These are phyloP conservation scores for Tulasnella sp. DNA, from an alignment of 768 basidiomycete species.

Conservation along the genomic window DNA sequence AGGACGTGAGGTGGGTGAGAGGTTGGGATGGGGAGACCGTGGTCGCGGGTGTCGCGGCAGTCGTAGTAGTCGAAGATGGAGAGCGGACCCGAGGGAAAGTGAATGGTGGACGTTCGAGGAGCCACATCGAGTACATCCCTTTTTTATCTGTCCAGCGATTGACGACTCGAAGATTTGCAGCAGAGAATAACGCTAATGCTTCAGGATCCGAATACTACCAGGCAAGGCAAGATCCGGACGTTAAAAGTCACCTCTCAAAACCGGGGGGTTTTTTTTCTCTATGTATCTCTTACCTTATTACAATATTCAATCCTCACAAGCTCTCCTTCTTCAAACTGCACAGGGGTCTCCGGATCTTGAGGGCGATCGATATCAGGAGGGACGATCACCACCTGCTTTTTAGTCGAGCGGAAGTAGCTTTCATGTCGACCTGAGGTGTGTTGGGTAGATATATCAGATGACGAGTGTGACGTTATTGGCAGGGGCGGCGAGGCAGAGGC, in stretches of 20 bases:
- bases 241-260: neutral
- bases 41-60: too few relatives aligned
- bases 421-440: slow-evolving; percentile 59
- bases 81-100: slow-evolving; percentile 59
- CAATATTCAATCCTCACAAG: slow-evolving; percentile 79
- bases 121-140: slow-evolving; percentile 74
- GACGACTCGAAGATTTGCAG: slow-evolving; percentile 72
- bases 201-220: slow-evolving; percentile 72
- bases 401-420: slow-evolving; percentile 68
- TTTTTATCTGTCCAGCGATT: slow-evolving; percentile 75
- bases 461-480: neutral
- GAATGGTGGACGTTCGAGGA: slow-evolving; percentile 70
- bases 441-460: neutral
- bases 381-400: slow-evolving; percentile 48
- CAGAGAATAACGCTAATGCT: slow-evolving; percentile 57
- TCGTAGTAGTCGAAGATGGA: slow-evolving; percentile 31
- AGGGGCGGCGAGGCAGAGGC: too few relatives aligned
- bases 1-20: neutral
- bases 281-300: slow-evolving; percentile 53
- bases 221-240: neutral
- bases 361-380: slow-evolving; percentile 29
- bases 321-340: slow-evolving; percentile 62
- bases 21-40: too few relatives aligned
- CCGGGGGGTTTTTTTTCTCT: neutral
- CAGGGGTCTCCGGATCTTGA: slow-evolving; percentile 32